Evolutionary conservation across 345 rosid species (phyloP), one percentile per base, ranked within the genome.

Genomic region (Melastoma malabathricum): DNA sequence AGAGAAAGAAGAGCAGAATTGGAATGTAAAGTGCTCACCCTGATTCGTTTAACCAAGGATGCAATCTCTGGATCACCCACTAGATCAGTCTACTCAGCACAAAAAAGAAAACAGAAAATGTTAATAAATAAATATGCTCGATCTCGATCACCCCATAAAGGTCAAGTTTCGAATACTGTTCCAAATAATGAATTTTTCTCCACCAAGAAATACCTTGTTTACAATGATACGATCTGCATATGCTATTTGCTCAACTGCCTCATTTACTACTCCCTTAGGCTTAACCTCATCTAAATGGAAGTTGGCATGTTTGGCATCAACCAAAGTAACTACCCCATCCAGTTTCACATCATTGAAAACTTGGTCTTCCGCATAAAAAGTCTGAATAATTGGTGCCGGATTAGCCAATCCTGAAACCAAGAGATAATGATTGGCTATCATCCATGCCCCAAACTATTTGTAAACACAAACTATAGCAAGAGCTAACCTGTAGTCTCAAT

Each of bases 361-460:
- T 22, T 54, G 66, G 55, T 87, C 96, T 68, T 92, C 98, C 0
- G 96, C 82, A 72, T 92, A 92, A 80, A 92, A 87, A 9, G 95
- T 92, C 69, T 87, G 96, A 75, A 92, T 92, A 53, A 92, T 82
- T 17, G 96, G 98, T n/a, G 98, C 86, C 13, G 90, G 98, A 57
- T 84, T 92, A 43, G 98, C 98, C 77, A 92, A 68, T 55, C 98
- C 96, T 87, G 65, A 46, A 56, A 45, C 17, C 25, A 18, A 3
- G 15, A 14, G 15, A 58, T 18, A 50, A 18, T 16, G 25, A 56
- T 43, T 25, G 55, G 18, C 4, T 16, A 62, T 31, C 1, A 47
- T 43, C 47, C 15, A 46, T 2, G 7, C 18, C 44, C 13, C 5
- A 52, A 64, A 48, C 51, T 16, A 47, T 2, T 22, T 4, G 3